Conservation (phyloP, 2,329 filamentous ascomycete species). For the Pseudogymnoascus sp. region DNA sequence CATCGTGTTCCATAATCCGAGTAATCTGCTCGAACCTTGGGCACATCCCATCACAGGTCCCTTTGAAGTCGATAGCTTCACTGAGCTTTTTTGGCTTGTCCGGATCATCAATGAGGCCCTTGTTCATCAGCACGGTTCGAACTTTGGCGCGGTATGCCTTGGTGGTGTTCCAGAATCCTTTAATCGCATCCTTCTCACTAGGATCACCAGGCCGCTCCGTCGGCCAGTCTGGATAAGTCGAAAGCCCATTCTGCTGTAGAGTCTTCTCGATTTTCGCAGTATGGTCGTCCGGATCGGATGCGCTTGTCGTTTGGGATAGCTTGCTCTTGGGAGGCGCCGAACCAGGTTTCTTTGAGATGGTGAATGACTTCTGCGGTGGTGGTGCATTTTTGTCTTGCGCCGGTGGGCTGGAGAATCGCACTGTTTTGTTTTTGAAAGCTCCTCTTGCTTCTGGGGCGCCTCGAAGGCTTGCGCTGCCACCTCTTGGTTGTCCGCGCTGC, state of each 20-base stretch:
- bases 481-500: slow-evolving; percentile 20
- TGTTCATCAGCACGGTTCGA: slow-evolving; percentile 50
- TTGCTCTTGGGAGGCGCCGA: slow-evolving; percentile 2
- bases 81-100: slow-evolving; percentile 54
- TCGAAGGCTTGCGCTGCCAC: slow-evolving; percentile 17
- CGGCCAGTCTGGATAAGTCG: slow-evolving; percentile 43
- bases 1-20: slow-evolving; percentile 54
- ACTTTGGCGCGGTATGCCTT: slow-evolving; percentile 51
- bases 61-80: slow-evolving; percentile 60
- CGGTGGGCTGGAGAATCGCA: slow-evolving; percentile 20
- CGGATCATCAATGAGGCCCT: slow-evolving; percentile 57
- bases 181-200: slow-evolving; percentile 43
- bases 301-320: slow-evolving; percentile 3
- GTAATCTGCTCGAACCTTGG: slow-evolving; percentile 59
- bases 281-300: slow-evolving; percentile 16
- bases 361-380: neutral
- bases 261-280: slow-evolving; percentile 46
- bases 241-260: slow-evolving; percentile 43
- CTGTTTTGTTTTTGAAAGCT: slow-evolving; percentile 20
- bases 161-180: slow-evolving; percentile 48
- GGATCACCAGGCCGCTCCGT: slow-evolving; percentile 44
- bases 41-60: slow-evolving; percentile 64
- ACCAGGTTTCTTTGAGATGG: slow-evolving; percentile 8
- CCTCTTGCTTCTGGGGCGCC: slow-evolving; percentile 19
- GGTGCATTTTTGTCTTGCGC: neutral